Base-by-base conservation (phyloP, 202 grass and related monocot species). In the Sporobolus alterniflorus region DNA sequence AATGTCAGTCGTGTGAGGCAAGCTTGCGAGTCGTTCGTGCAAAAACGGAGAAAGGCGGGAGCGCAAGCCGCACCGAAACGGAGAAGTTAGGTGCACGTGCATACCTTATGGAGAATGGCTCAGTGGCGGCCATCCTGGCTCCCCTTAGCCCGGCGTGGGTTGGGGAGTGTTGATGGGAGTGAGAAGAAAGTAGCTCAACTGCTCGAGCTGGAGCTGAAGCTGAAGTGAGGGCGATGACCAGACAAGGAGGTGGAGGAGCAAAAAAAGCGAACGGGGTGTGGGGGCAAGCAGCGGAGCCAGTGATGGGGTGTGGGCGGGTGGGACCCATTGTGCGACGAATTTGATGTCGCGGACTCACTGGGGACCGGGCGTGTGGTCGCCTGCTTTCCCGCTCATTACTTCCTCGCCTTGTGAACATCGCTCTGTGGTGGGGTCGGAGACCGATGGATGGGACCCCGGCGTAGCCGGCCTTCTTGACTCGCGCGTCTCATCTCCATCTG, bases 71-170 rank as follows among this genome's bases (percentile, higher is more conserved):
- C 61, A 4, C 15, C 5, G 2, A 18, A 14, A 24, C 20, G 20
- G 59, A 28, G 15, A 44, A 33, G 5, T 21, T 21, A 6, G 31
- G 13, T 10, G 40, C 18, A 48, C 41, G 49, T 25, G 64, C 69
- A 76, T 84, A 92, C 90, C 90, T 84, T 46, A 92, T 92, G 68
- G 90, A 89, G 80, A 92, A 92, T 64, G 76, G 71, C 76, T 92
- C 80, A 6, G 30, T 32, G 67, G 3, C 44, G 30, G 81, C 72
- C 88, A 89, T 89, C 68, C 33, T 49, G 47, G 47, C 77, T 14
- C 72, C 62, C 67, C n/a, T 34, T 65, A 65, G 66, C 60, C 69
- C 71, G 70, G 66, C 67, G 74, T 70, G 24, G 51, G 72, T 14
- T 68, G 82, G 47, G 47, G 36, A 10, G 11, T 11, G 36, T n/a